Evolutionary conservation across 2,329 filamentous ascomycete genomes (phyloP), one percentile per base, ranked within the genome.

Genomic region (Cladosporium sp.): DNA sequence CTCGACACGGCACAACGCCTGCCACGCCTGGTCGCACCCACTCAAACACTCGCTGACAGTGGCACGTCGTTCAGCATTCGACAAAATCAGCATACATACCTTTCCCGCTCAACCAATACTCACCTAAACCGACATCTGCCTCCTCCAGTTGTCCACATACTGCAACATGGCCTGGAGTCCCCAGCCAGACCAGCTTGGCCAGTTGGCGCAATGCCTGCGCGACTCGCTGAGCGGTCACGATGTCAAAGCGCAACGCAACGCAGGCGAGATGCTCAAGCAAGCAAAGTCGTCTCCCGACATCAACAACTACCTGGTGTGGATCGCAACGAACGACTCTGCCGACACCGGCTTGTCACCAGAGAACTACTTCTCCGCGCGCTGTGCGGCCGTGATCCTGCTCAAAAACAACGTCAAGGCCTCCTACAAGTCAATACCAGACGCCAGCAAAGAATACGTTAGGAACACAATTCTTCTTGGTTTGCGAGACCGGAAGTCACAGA

Each of bases 221-320:
- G 92, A 97, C 79, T 97, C 94, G 45, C 82, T 97, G 69, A 95
- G 90, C 73, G 88, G 88, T 66, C 88, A 89, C 73, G 85, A 96
- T 76, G 86, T 86, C 73, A 80, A 76, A 68, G 87, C 88, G 55
- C 92, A 94, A 75, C 95, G 93, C 77, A 88, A 95, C 75, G 93
- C 94, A 59, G 93, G 96, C 78, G 77, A 85, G 74, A 95, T 97
- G 90, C 89, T 99, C 68, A 82, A 85, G 65, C 89, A 96, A 78
- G 94, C 93, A 61, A 95, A 90, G 73, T 78, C 82, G 55, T 94
- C 90, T 11, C 92, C 92, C 51, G 93, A 97, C 74, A 90, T 97
- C 80, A 93, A 95, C 80, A 97, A 97, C 77, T 99, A 99, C 75
- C 86, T 99, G 45, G 89, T 90, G 66, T 97, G 89, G 75, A 84